Percentiles rank a stretch among this genome's conserved stretches.
These are phyloP conservation scores for Schizochytrium sp. DNA, from an alignment of 108 stramenopile genomes.

Conservation along the genomic window DNA sequence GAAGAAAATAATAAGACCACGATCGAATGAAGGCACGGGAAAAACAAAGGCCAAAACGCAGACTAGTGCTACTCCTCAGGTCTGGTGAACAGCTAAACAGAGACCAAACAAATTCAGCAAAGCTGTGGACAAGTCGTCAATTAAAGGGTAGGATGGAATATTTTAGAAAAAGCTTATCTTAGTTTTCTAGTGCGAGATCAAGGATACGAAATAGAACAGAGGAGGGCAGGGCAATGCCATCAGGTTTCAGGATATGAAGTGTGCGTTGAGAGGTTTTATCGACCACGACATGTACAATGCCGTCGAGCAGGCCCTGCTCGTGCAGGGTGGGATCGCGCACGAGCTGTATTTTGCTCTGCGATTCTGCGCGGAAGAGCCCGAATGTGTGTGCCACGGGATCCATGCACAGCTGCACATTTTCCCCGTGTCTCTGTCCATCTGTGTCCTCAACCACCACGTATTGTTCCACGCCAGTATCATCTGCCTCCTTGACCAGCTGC, in stretches of 20 bases:
- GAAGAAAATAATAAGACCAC: too few relatives aligned
- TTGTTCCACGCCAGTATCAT: background rate
- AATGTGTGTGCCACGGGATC: slow-evolving; percentile 12
- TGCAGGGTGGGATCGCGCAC: slow-evolving; percentile 5
- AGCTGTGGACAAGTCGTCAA: background rate
- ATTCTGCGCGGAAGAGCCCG: background rate
- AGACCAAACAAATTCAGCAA: too few relatives aligned
- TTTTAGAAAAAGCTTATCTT: background rate
- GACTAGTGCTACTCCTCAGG: too few relatives aligned
- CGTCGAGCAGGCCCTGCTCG: slow-evolving; percentile 6
- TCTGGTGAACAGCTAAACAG: too few relatives aligned
- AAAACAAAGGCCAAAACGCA: too few relatives aligned
- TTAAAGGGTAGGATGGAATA: background rate
- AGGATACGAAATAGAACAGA: slow-evolving; percentile 14
- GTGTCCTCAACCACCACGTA: background rate
- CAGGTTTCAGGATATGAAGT: slow-evolving; percentile 3
- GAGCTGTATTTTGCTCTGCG: background rate
- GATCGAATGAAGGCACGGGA: too few relatives aligned
- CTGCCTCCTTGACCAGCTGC: background rate
- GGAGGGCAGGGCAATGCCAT: background rate
- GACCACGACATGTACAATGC: background rate
- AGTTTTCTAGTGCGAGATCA: background rate
- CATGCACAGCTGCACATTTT: background rate
- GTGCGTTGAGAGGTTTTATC: background rate
- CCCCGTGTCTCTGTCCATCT: background rate